Evolutionary conservation across 1,284 basidiomycete genomes (phyloP).

Genomic region (Jaminaea rosea): DNA sequence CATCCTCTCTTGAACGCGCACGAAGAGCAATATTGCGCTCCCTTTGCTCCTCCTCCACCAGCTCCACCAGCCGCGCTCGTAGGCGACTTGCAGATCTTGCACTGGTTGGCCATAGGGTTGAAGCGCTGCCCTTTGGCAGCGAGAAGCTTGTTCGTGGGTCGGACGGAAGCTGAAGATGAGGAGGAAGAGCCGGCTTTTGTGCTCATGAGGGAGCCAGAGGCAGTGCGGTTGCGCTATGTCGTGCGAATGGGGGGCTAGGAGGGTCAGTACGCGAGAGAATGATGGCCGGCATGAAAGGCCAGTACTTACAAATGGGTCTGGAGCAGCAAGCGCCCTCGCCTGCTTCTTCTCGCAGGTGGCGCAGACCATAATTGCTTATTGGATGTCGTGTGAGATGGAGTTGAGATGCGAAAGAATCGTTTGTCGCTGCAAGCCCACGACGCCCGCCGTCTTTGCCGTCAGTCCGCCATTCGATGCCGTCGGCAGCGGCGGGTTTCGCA

Average conservation of each 20-base stretch:
- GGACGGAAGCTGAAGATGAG: background rate
- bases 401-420: too few relatives aligned
- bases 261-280: background rate
- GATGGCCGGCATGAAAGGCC: background rate
- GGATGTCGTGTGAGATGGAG: too few relatives aligned
- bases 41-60: too few relatives aligned
- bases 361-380: conserved; percentile 8
- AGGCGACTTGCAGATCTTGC: conserved; percentile 22
- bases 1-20: conserved; percentile 29
- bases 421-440: too few relatives aligned
- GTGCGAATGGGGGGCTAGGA: background rate
- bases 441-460: too few relatives aligned
- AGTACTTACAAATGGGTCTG: conserved; percentile 4
- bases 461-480: too few relatives aligned
- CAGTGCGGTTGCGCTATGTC: conserved; percentile 4
- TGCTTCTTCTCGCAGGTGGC: conserved; percentile 6
- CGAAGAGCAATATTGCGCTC: conserved; percentile 4
- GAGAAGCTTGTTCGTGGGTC: conserved; percentile 20
- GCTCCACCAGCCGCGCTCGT: background rate
- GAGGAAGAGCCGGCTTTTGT: background rate
- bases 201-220: conserved; percentile 1
- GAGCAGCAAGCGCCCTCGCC: conserved; percentile 1
- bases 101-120: conserved; percentile 17
- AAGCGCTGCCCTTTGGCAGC: conserved; percentile 12
- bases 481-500: too few relatives aligned